Evolutionary conservation across 495 filamentous ascomycete species (phyloP), one percentile per base, ranked within the genome.

Genomic region (Mycothermus thermophilus): DNA sequence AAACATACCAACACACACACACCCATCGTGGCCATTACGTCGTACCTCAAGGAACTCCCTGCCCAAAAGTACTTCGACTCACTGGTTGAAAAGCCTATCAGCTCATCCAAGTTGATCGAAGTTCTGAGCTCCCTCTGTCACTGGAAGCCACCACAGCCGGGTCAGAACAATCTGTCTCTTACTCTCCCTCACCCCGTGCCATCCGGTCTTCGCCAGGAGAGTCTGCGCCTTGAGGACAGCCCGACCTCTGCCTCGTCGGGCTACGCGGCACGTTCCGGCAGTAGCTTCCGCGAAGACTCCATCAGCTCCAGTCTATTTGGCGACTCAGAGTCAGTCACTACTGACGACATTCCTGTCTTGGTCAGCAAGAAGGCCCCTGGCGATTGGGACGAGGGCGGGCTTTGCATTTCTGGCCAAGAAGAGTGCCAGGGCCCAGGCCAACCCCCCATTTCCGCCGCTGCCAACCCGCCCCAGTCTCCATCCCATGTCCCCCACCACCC

Each of bases 1-100:
- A 84, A 88, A 56, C 93, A 93, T 55, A 71, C 80, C 14, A 97
- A 97, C 50, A 74, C 79, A n/a, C 74, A 83, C 46, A 97, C 90
- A 0, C 90, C 90, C 2, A 90, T 97, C 44, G 83, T 97, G 29
- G 84, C 85, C 30, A 83, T 96, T n/a, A 97, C 90, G 10, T 86
- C 90, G 26, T 97, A 97, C 57, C 63, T 97, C 10, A 96, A 95
- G 46, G 90, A 97, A 48, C 69, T 97, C 13, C 85, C 83, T 23
- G 83, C 85, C 37, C 83, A 82, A 8, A 86, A 96, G 62, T 79
- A 95, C 55, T 96, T 97, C 46, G 84, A 94, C 48, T 78, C 79
- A 8, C 68, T 96, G 31, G 83, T 97, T 30, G 84, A 96, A 56
- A 97, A 97, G 55, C 90, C 90, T 8, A 86, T 92, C 12, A 96